phyloP scores from a whole-genome alignment of 2,329 filamentous ascomycete species.

The Ophiobolus disseminans region DNA sequence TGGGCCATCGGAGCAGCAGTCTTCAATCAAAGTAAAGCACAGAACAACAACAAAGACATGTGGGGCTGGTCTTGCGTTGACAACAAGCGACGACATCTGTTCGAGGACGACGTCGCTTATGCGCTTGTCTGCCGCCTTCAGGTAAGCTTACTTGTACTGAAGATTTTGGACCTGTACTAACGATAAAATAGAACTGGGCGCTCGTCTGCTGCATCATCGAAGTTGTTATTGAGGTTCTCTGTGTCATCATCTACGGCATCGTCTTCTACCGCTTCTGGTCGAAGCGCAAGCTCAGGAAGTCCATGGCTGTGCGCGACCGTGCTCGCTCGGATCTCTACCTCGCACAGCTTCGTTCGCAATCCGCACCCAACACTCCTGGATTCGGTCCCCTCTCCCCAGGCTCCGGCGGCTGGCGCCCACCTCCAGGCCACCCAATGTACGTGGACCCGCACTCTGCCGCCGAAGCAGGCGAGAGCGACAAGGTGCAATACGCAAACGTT shows the following conservation, averaged over 20 bases:
- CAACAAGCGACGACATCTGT: slow-evolving; percentile 80
- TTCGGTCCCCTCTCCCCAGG: slow-evolving; percentile 72
- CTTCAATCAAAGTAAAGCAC: slow-evolving; percentile 78
- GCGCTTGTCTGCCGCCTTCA: slow-evolving; percentile 88
- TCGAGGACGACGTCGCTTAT: slow-evolving; percentile 83
- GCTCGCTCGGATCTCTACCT: slow-evolving; percentile 96
- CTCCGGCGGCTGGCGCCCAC: slow-evolving; percentile 58
- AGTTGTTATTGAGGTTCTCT: slow-evolving; percentile 88
- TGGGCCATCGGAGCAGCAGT: slow-evolving; percentile 88
- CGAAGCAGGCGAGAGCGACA: slow-evolving; percentile 58
- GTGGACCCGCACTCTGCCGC: slow-evolving; percentile 57
- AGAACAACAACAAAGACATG: slow-evolving; percentile 80
- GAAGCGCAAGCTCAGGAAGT: slow-evolving; percentile 93
- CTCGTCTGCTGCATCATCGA: slow-evolving; percentile 98
- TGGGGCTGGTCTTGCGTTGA: slow-evolving; percentile 99
- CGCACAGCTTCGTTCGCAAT: slow-evolving; percentile 71
- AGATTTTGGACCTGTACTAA: slow-evolving; percentile 14
- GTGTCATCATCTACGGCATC: slow-evolving; percentile 89
- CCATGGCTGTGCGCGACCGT: slow-evolving; percentile 93
- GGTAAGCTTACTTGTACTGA: slow-evolving; percentile 55
- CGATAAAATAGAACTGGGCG: slow-evolving; percentile 76
- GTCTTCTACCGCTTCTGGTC: slow-evolving; percentile 98
- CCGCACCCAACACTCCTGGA: slow-evolving; percentile 92
- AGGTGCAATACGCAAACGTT: slow-evolving; percentile 47
- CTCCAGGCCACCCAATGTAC: slow-evolving; percentile 52